Evolutionary conservation across 2,329 filamentous ascomycete genomes (phyloP), one percentile per base, ranked within the genome.

Genomic region (Fusarium oxysporum): DNA sequence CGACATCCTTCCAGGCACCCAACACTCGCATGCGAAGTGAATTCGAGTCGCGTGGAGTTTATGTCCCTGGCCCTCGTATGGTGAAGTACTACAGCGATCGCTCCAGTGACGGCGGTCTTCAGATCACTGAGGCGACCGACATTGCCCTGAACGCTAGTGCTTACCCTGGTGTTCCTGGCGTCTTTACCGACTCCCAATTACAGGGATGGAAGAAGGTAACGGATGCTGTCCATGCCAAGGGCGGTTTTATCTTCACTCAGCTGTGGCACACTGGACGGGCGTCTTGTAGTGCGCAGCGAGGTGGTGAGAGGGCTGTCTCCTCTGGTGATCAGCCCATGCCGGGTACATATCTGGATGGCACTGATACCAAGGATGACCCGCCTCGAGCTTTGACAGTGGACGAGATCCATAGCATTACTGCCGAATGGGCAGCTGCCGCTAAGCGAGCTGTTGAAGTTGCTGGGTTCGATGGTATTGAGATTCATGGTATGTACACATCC

Each of bases 401-500:
- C 0, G 91, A 94, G 43, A 94, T 95, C 64, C 84, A 90, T 60
- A 81, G 85, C 4, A 84, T 92, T 68, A 92, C 92, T 76, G 78
- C 80, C 3, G 88, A 88, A 4, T 93, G 87, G 82, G 87, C 85
- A 4, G 86, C 83, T 1, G 86, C 87, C 0, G 82, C 86, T 0
- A 85, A 86, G 74, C 82, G 88, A n/a, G 87, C 92, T 8, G 58
- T 62, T 11, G 50, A 57, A 2, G 32, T 62, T 13, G 58, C 58
- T 32, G 58, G 58, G 7, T 62, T 62, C 3, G 58, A 62, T 16
- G 58, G 58, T 25, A 41, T 62, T 19, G 58, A 62, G 50, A 57
- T 62, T 14, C 58, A 62, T 21, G 58, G 58, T 37, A 35, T 3
- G 16, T 4, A 16, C 2, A 12, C 12, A 19, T 5, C 6, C 3